These are phyloP conservation scores for Cladosporium sp. DNA, from an alignment of 2,329 filamentous ascomycete genomes.

Conservation along the genomic window DNA sequence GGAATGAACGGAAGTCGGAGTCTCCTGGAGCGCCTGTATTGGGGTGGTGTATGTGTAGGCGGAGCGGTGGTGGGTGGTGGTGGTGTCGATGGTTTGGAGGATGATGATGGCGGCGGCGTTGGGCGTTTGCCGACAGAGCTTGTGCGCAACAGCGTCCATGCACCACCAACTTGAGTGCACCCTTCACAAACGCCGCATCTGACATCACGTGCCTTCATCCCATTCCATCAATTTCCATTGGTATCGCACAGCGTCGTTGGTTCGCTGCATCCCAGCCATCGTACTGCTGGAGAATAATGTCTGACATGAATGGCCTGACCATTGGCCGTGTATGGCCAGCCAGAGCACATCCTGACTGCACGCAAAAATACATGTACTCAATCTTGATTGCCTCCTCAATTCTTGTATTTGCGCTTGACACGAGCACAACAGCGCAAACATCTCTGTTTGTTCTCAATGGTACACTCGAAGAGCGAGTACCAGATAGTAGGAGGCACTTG, in stretches of 20 bases:
- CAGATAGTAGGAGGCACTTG: not conserved
- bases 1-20: not conserved
- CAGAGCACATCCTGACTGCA: no score
- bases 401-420: not conserved
- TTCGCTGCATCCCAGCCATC: no score
- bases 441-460: not conserved
- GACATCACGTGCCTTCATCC: not conserved
- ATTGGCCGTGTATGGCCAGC: no score
- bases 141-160: not conserved
- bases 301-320: no score
- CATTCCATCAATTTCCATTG: no score
- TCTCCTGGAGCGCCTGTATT: slow-evolving; percentile 24
- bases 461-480: not conserved
- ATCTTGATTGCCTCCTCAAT: not conserved
- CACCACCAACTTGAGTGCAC: not conserved
- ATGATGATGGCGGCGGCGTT: not conserved
- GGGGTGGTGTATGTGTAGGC: not conserved
- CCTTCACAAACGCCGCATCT: not conserved
- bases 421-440: not conserved
- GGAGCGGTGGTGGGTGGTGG: not conserved
- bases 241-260: no score
- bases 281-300: no score
- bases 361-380: not conserved
- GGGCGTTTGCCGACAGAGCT: not conserved
- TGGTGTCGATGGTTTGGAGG: not conserved